Evolutionary conservation across 495 filamentous ascomycete species (phyloP).

Genomic region (Diplogelasinospora grovesii): DNA sequence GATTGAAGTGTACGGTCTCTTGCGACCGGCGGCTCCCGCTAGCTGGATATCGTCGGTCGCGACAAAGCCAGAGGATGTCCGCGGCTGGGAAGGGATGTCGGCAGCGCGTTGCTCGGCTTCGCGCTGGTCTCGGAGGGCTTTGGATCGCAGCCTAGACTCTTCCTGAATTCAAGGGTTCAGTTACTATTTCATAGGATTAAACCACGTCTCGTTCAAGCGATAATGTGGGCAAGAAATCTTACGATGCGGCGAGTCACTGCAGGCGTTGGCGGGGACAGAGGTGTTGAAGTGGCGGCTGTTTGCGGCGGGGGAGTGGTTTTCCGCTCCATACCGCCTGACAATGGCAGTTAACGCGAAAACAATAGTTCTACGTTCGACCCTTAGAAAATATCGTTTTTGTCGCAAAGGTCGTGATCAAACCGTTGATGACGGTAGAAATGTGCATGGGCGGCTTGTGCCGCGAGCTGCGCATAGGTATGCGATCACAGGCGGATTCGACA

Average conservation of each 20-base stretch:
- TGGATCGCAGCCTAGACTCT: conserved; percentile 83
- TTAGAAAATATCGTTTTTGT: too few species aligned
- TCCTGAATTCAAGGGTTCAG: too few species aligned
- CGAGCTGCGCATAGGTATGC: too few species aligned
- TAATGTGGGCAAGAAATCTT: conserved; percentile 12
- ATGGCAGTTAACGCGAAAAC: not conserved
- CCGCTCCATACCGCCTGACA: conserved; percentile 31
- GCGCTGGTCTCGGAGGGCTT: conserved; percentile 69
- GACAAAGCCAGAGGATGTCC: conserved; percentile 34
- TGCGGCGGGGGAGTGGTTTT: conserved; percentile 57
- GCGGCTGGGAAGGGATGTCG: conserved; percentile 20
- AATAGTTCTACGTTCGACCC: too few species aligned
- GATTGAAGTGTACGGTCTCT: conserved; percentile 54
- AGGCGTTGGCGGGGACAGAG: conserved; percentile 57
- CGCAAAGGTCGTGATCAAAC: too few species aligned
- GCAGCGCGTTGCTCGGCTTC: conserved; percentile 47
- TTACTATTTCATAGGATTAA: too few species aligned
- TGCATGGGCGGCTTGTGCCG: too few species aligned
- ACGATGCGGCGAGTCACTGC: conserved; percentile 68
- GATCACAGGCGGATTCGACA: too few species aligned
- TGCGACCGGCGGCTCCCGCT: conserved; percentile 31
- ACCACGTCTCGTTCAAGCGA: too few species aligned
- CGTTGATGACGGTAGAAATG: too few species aligned
- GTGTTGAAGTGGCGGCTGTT: conserved; percentile 15
- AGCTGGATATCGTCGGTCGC: conserved; percentile 30